Evolutionary conservation across 2,329 filamentous ascomycete genomes (phyloP).

Genomic region (Diplodia corticola): DNA sequence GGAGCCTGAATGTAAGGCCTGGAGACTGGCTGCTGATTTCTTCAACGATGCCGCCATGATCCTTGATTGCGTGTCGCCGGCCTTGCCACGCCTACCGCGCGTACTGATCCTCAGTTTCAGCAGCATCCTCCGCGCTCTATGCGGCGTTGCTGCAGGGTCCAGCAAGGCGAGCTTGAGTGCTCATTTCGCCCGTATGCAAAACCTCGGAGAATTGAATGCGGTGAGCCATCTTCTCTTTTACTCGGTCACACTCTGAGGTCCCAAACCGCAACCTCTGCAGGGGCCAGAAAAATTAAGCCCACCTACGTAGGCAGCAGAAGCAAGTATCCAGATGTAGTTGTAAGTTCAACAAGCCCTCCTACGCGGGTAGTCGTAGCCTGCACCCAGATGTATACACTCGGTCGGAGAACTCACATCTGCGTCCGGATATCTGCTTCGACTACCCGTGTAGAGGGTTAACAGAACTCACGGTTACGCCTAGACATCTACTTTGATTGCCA

Average conservation of each 20-base stretch:
- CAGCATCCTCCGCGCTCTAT: conserved; percentile 67
- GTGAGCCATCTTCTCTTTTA: conserved; percentile 43
- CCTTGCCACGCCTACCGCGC: conserved; percentile 61
- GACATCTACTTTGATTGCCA: too few species aligned
- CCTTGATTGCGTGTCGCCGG: conserved; percentile 79
- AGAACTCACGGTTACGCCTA: too few species aligned
- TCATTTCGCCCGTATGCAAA: conserved; percentile 85
- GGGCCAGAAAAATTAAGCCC: too few species aligned
- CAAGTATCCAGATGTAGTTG: too few species aligned
- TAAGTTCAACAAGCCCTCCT: too few species aligned
- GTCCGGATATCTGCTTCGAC: too few species aligned
- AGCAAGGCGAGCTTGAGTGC: conserved; percentile 88
- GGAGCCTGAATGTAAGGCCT: conserved; percentile 88
- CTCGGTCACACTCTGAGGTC: conserved; percentile 35
- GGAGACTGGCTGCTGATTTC: conserved; percentile 81
- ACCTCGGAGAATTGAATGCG: conserved; percentile 89
- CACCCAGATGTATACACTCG: too few species aligned
- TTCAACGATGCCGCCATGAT: conserved; percentile 87
- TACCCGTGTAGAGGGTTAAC: too few species aligned
- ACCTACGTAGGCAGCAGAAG: too few species aligned
- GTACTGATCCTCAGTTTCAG: conserved; percentile 60
- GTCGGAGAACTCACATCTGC: too few species aligned
- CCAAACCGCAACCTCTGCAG: not conserved
- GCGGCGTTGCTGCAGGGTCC: conserved; percentile 85
- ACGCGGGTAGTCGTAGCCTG: too few species aligned